Base-by-base conservation (phyloP, 2,329 filamentous ascomycete genomes). In the Fusarium penzigii region DNA sequence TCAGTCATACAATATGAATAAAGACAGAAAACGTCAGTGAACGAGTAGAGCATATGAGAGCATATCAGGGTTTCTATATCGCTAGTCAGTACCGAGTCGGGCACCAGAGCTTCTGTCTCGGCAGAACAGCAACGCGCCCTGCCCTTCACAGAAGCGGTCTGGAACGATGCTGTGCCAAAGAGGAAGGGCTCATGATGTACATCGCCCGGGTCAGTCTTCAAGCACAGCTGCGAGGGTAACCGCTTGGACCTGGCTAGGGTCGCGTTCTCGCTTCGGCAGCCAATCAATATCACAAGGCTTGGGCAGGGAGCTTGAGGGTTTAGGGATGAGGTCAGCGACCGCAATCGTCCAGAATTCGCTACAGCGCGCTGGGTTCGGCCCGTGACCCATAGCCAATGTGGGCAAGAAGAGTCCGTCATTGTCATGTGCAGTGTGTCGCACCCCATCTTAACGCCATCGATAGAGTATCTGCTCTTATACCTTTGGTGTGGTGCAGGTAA, bases 1-100 rank as follows among this genome's bases (percentile, higher is more conserved):
- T 51, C 49, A 17, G 44, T 47, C n/a, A 36, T 44, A 38, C 34
- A 34, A 43, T 49, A 45, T 8, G 46, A 52, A 29, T 52, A 29
- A 36, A 48, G 42, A 25, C 46, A 48, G 20, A 44, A 49, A 9
- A 41, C 36, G 39, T 52, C 46, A 17, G 40, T 38, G 44, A 51
- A 51, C 29, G 34, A 14, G n/a, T 51, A 51, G 10, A 51, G n/a
- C 12, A 51, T 29, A 29, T 41, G 40, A 25, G 49, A 51, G 16
- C 17, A 39, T 29, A 46, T n/a, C 14, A 46, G 44, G 36, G 16
- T 14, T 39, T 46, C 17, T 17, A 36, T 25, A 14, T 29, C 39
- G 17, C 25, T 29, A 14, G 29, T 42, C 29, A 29, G 46, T 29
- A 48, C 42, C 32, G n/a, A 17, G 16, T 29, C n/a, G 11, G 39